phyloP scores from a whole-genome alignment of 176 grass and related monocot species.

The Aegilops bicornis region DNA sequence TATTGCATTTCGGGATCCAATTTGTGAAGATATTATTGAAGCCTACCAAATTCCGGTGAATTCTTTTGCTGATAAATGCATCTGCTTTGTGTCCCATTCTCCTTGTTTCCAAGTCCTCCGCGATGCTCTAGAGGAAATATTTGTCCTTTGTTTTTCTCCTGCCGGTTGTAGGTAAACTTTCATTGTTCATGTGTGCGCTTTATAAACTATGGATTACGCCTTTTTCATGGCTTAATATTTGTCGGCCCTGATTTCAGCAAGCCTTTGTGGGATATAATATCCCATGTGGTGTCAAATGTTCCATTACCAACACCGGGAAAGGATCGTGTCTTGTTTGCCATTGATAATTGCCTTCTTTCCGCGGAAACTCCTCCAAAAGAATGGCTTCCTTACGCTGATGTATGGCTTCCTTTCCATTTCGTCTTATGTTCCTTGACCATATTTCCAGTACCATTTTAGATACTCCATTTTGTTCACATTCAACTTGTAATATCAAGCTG shows the following conservation, averaged over 20 bases:
- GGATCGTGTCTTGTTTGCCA: conserved; percentile 88
- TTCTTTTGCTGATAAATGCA: conserved; percentile 98
- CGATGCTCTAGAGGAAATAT: conserved; percentile 91
- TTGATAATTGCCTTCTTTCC: conserved; percentile 92
- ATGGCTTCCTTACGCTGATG: conserved; percentile 94
- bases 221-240: conserved; percentile 21
- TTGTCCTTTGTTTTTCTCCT: conserved; percentile 92
- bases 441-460: conserved; percentile 14
- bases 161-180: conserved; percentile 85
- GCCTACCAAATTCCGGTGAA: conserved; percentile 81
- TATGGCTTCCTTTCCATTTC: conserved; percentile 31
- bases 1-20: conserved; percentile 90
- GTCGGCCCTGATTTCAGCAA: conserved; percentile 63
- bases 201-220: not conserved
- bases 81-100: conserved; percentile 95
- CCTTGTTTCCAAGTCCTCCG: conserved; percentile 91
- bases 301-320: conserved; percentile 96
- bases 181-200: not conserved
- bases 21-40: conserved; percentile 92
- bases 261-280: conserved; percentile 88
- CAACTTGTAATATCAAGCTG: conserved; percentile 33
- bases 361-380: conserved; percentile 84
- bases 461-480: conserved; percentile 20
- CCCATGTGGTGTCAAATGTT: conserved; percentile 92
- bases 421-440: conserved; percentile 19